Conservation (phyloP, 371 early-diverging fungal genomes). For the Apophysomyces elegans region DNA sequence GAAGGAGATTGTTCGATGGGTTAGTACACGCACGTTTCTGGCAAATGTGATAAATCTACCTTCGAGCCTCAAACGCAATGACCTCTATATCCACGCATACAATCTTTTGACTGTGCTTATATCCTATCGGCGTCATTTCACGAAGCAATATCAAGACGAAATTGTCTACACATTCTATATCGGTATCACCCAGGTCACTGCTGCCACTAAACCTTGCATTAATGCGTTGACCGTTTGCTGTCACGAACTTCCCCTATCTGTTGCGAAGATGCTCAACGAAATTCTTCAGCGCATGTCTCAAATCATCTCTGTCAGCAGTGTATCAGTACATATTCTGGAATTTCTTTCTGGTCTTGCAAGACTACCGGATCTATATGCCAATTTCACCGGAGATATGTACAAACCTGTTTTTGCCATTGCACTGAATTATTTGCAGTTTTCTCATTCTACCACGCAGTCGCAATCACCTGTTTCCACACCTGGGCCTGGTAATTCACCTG, state of each 20-base stretch:
- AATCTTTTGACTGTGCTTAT: conserved; percentile 71
- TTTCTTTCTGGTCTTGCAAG: conserved; percentile 87
- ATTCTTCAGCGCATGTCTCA: conserved; percentile 81
- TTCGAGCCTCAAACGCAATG: conserved; percentile 59
- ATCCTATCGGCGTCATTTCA: conserved; percentile 76
- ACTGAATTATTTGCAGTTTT: conserved; percentile 83
- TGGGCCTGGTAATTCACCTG: conserved; percentile 14
- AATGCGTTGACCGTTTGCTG: conserved; percentile 84
- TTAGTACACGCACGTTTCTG: conserved; percentile 58
- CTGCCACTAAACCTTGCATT: conserved; percentile 80
- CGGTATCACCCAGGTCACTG: conserved; percentile 78
- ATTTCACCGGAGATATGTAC: conserved; percentile 84
- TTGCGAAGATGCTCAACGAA: conserved; percentile 75
- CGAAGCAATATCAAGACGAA: conserved; percentile 71
- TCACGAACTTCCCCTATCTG: conserved; percentile 79
- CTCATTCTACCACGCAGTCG: conserved; percentile 42
- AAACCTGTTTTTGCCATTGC: conserved; percentile 93
- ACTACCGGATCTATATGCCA: conserved; percentile 79
- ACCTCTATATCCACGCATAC: conserved; percentile 70
- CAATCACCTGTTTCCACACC: conserved; percentile 20
- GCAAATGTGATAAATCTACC: conserved; percentile 60
- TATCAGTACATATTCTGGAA: conserved; percentile 89
- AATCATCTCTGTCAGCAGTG: conserved; percentile 79
- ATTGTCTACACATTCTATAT: conserved; percentile 78
- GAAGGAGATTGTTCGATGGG: conserved; percentile 53